Conservation (phyloP, 2,329 filamentous ascomycete genomes). For the Apiospora arundinis region DNA sequence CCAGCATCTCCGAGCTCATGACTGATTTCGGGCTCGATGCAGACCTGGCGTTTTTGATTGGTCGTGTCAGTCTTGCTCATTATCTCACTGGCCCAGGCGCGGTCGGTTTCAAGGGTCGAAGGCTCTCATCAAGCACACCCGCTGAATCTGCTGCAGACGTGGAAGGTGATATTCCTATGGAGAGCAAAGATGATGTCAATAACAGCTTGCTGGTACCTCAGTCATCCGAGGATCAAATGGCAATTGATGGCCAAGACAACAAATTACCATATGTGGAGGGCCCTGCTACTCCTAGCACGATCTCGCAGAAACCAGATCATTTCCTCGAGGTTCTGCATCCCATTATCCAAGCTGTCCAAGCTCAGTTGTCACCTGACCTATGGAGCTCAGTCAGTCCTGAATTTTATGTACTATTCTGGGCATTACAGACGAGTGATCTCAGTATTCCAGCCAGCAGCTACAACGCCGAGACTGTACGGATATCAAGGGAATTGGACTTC, state of each 20-base stretch:
- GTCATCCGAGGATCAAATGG: conserved; percentile 39
- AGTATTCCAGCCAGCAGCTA: conserved; percentile 80
- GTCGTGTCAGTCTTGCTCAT: conserved; percentile 74
- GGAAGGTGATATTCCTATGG: conserved; percentile 66
- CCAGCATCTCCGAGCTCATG: conserved; percentile 76
- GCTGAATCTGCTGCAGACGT: conserved; percentile 47
- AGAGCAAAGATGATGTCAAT: conserved; percentile 34
- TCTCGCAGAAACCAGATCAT: conserved; percentile 50
- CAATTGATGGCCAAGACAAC: conserved; percentile 37
- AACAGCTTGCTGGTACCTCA: conserved; percentile 28
- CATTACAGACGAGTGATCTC: conserved; percentile 82
- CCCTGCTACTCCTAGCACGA: conserved; percentile 36
- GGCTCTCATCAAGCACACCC: conserved; percentile 31
- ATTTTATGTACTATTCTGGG: conserved; percentile 93
- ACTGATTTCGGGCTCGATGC: conserved; percentile 80
- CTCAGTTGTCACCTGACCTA: conserved; percentile 64
- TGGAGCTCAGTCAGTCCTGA: conserved; percentile 77
- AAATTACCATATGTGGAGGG: conserved; percentile 32
- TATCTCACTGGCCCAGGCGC: conserved; percentile 57
- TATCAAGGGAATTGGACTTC: conserved; percentile 70
- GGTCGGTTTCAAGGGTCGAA: conserved; percentile 38
- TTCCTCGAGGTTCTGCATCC: conserved; percentile 76
- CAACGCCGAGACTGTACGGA: conserved; percentile 72
- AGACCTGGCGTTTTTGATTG: conserved; percentile 84
- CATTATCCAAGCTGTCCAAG: conserved; percentile 72